Evolutionary conservation across 2,329 filamentous ascomycete genomes (phyloP).

Genomic region (Botrytis porri): DNA sequence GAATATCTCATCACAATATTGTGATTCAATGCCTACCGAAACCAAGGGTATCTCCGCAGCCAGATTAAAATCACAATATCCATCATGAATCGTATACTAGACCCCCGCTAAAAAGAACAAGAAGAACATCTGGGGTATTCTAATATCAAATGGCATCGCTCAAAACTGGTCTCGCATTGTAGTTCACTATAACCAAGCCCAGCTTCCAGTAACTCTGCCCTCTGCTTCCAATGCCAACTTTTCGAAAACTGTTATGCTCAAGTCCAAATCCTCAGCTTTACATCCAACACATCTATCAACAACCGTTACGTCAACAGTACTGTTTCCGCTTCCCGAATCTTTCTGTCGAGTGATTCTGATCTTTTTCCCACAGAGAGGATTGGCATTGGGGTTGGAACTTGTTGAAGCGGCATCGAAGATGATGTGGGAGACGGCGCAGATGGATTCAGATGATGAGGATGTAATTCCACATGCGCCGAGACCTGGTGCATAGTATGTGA

Average conservation of each 20-base stretch:
- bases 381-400: constrained; percentile 57
- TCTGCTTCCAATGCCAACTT: constrained; percentile 46
- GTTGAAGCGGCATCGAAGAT: constrained; percentile 59
- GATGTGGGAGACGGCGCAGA: constrained; percentile 65
- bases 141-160: background rate
- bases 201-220: constrained; percentile 41
- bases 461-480: constrained; percentile 68
- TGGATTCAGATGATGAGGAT: constrained; percentile 52
- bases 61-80: background rate
- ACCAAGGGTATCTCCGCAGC: constrained; percentile 3
- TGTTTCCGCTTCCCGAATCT: constrained; percentile 48
- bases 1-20: background rate
- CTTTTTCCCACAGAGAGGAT: constrained; percentile 64
- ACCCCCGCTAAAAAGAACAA: background rate
- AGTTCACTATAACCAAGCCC: constrained; percentile 38
- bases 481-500: constrained; percentile 66
- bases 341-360: constrained; percentile 58
- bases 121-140: background rate
- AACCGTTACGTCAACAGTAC: constrained; percentile 59
- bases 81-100: background rate
- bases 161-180: background rate
- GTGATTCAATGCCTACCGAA: background rate
- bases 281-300: constrained; percentile 58
- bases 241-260: constrained; percentile 44
- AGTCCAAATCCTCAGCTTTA: constrained; percentile 43